These are phyloP conservation scores for Platismatia glauca DNA, from an alignment of 495 filamentous ascomycete genomes.

Conservation along the genomic window DNA sequence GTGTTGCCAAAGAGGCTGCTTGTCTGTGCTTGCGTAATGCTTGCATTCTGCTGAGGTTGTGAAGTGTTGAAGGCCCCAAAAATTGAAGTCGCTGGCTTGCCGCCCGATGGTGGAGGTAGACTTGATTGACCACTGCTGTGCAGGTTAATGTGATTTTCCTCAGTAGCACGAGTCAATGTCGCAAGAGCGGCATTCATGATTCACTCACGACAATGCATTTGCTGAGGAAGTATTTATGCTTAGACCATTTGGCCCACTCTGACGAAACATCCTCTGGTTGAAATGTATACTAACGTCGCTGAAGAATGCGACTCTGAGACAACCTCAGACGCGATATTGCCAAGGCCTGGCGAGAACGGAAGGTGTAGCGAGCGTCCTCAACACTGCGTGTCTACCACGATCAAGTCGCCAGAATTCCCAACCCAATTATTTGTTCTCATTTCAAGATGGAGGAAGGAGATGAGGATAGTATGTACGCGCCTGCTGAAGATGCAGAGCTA, in stretches of 20 bases:
- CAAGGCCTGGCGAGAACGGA: background rate
- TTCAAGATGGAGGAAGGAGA: slow-evolving; percentile 36
- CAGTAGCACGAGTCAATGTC: background rate
- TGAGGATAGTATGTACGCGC: slow-evolving; percentile 48
- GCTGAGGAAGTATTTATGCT: slow-evolving; percentile 71
- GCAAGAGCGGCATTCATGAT: slow-evolving; percentile 17
- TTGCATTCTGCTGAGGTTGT: slow-evolving; percentile 13
- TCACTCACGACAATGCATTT: slow-evolving; percentile 62
- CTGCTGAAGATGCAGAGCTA: slow-evolving; percentile 35
- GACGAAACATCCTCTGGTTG: slow-evolving; percentile 19
- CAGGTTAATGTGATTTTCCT: background rate
- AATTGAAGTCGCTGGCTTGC: slow-evolving; percentile 17
- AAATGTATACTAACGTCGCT: slow-evolving; percentile 1
- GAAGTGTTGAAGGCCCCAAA: slow-evolving; percentile 25
- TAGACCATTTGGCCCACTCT: slow-evolving; percentile 41
- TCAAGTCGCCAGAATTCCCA: background rate
- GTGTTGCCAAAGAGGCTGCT: slow-evolving; percentile 30
- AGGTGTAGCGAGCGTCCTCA: background rate
- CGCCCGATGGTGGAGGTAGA: slow-evolving; percentile 7
- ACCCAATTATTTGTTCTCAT: background rate
- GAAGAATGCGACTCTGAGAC: background rate
- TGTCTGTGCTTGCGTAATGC: slow-evolving; percentile 24
- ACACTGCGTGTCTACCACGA: background rate
- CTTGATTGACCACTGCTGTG: slow-evolving; percentile 9
- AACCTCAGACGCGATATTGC: background rate